Evolutionary conservation across 306 rosid genomes (phyloP).

Genomic region (Cucumis hystrix): DNA sequence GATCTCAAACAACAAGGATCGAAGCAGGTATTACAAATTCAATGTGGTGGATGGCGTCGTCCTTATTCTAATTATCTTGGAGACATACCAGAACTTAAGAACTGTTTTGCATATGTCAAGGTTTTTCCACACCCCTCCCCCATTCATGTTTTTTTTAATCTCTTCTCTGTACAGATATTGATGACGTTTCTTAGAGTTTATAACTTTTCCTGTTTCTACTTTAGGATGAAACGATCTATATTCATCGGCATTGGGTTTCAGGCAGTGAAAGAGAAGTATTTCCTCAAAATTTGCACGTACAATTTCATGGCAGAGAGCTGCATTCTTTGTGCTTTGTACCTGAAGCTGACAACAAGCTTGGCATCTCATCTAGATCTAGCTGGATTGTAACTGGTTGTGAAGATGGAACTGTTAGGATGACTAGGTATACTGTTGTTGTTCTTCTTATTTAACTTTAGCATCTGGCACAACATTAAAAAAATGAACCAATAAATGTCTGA

Average conservation of each 20-base stretch:
- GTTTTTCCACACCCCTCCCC: conserved; percentile 13
- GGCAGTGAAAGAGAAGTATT: conserved; percentile 36
- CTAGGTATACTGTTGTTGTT: conserved; percentile 40
- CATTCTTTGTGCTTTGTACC: conserved; percentile 76
- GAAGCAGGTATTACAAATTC: conserved; percentile 60
- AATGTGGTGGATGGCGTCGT: conserved; percentile 99
- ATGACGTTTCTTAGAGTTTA: neutral
- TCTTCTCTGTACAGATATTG: neutral
- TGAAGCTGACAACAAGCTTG: conserved; percentile 21
- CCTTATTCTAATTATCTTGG: conserved; percentile 86
- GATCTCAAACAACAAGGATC: conserved; percentile 10
- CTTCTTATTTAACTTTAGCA: neutral
- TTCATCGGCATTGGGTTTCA: conserved; percentile 47
- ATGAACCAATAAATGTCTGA: neutral
- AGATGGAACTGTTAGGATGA: conserved; percentile 93
- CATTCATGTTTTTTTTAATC: neutral
- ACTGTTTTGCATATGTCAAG: conserved; percentile 92
- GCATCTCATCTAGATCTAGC: conserved; percentile 31
- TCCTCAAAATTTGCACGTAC: conserved; percentile 70
- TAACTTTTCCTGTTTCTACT: conserved; percentile 7
- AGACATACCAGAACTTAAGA: conserved; percentile 64
- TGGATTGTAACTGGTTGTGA: conserved; percentile 94
- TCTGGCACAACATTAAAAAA: neutral
- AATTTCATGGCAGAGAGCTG: conserved; percentile 96
- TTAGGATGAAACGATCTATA: conserved; percentile 76